Conservation (phyloP, 1,284 basidiomycete genomes). For the Prillingera fragicola region DNA sequence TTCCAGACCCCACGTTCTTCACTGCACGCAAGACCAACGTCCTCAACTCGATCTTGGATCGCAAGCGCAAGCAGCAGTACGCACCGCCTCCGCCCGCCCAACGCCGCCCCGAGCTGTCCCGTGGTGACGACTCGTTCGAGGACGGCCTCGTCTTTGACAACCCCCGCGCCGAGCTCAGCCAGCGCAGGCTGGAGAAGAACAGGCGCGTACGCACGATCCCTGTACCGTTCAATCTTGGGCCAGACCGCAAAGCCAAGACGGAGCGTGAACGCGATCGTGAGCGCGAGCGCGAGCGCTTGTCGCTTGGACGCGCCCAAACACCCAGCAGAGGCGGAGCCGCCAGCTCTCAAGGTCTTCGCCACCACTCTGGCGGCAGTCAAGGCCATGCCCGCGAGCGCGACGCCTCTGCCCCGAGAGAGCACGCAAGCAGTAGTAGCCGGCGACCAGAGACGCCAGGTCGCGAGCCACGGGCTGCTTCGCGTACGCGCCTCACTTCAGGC, state of each 20-base stretch:
- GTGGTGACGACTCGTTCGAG: slow-evolving; percentile 41
- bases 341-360: not conserved
- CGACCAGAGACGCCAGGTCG: slow-evolving; percentile 4
- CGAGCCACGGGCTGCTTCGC: not conserved
- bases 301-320: slow-evolving; percentile 1
- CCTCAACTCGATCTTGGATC: slow-evolving; percentile 41
- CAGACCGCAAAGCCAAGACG: slow-evolving; percentile 7
- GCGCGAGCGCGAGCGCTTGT: not conserved
- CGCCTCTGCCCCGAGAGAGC: not conserved
- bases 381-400: not conserved
- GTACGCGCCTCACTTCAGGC: not conserved
- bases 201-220: slow-evolving; percentile 18
- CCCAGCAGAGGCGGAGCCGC: not conserved
- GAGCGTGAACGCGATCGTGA: not conserved
- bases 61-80: slow-evolving; percentile 38
- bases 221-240: slow-evolving; percentile 15
- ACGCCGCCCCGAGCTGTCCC: slow-evolving; percentile 7
- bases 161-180: slow-evolving; percentile 36
- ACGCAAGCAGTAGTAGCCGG: not conserved
- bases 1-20: slow-evolving; percentile 41
- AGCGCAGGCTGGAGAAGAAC: slow-evolving; percentile 27
- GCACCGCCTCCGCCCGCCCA: slow-evolving; percentile 9
- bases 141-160: slow-evolving; percentile 45
- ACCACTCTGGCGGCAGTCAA: not conserved
- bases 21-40: slow-evolving; percentile 26